Evolutionary conservation across 352 stramenopile species (phyloP).

Genomic region (Pythium utonaiense): DNA sequence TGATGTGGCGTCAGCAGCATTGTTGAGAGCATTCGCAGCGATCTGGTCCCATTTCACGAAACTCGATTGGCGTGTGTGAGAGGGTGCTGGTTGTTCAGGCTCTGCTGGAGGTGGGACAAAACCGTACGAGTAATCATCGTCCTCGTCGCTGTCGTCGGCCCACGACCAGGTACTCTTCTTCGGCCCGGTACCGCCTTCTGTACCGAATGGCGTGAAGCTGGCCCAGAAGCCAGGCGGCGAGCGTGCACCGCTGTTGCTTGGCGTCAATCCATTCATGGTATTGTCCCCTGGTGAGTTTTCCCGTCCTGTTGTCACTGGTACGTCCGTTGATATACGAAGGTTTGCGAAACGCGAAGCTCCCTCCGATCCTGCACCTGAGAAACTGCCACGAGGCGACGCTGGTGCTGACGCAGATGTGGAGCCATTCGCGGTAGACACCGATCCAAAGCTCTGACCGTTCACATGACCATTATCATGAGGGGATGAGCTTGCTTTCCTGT

Average conservation of each 20-base stretch:
- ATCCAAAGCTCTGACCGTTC: background rate
- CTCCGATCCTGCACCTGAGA: background rate
- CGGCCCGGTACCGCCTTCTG: constrained; percentile 3
- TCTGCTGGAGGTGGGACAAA: constrained; percentile 6
- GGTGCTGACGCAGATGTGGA: background rate
- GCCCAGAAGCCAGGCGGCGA: constrained; percentile 80
- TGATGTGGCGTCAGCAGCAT: constrained; percentile 29
- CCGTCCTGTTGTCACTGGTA: background rate
- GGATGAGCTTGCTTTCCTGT: constrained; percentile 8
- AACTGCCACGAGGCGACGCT: background rate
- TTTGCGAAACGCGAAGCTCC: constrained; percentile 24
- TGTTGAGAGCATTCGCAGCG: constrained; percentile 45
- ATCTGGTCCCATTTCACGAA: constrained; percentile 57
- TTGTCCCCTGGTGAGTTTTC: constrained; percentile 20
- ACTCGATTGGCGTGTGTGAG: constrained; percentile 9
- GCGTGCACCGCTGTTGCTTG: constrained; percentile 38
- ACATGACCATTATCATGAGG: background rate
- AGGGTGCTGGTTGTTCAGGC: constrained; percentile 7
- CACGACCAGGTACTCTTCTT: constrained; percentile 19
- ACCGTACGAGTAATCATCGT: constrained; percentile 32
- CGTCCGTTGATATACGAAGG: constrained; percentile 55
- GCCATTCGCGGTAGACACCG: background rate
- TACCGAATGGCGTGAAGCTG: constrained; percentile 66
- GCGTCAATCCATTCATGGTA: constrained; percentile 20
- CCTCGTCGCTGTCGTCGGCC: constrained; percentile 49